Conservation (phyloP, 352 stramenopile genomes). For the Hyaloperonospora arabidopsidis region DNA sequence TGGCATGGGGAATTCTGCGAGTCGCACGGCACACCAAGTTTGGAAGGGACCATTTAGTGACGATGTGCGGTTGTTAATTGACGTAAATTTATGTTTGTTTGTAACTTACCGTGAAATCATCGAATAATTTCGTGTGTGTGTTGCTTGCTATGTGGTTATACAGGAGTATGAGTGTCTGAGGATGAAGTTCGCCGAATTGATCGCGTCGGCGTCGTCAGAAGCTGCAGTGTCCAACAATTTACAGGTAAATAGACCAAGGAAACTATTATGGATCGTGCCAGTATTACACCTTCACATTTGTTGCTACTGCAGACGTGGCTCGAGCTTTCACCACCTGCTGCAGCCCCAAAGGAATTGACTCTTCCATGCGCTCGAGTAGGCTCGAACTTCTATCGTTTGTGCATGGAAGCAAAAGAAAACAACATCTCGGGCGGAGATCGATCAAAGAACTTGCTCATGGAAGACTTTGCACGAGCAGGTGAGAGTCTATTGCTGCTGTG, state of each 20-base stretch:
- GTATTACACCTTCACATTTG: background rate
- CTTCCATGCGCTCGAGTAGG: slow-evolving; percentile 26
- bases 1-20: slow-evolving; percentile 37
- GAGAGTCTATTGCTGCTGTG: background rate
- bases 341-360: slow-evolving; percentile 25
- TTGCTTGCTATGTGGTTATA: background rate
- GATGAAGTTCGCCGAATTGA: slow-evolving; percentile 36
- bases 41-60: slow-evolving; percentile 83
- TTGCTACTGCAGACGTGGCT: slow-evolving; percentile 34
- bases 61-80: slow-evolving; percentile 24
- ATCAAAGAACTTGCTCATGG: slow-evolving; percentile 25
- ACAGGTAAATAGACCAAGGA: slow-evolving; percentile 26
- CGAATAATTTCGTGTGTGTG: background rate
- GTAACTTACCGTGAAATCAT: too few species aligned
- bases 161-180: slow-evolving; percentile 66
- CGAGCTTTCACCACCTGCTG: slow-evolving; percentile 27
- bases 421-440: slow-evolving; percentile 8
- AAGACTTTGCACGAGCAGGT: slow-evolving; percentile 68
- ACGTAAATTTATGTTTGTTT: too few species aligned
- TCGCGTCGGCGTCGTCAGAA: slow-evolving; percentile 17
- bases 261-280: too few species aligned
- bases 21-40: slow-evolving; percentile 17
- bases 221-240: slow-evolving; percentile 26
- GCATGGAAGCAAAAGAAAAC: slow-evolving; percentile 29
- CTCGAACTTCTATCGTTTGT: slow-evolving; percentile 45